Base-by-base conservation (phyloP, 768 basidiomycete species). In the Tremella mesenterica region DNA sequence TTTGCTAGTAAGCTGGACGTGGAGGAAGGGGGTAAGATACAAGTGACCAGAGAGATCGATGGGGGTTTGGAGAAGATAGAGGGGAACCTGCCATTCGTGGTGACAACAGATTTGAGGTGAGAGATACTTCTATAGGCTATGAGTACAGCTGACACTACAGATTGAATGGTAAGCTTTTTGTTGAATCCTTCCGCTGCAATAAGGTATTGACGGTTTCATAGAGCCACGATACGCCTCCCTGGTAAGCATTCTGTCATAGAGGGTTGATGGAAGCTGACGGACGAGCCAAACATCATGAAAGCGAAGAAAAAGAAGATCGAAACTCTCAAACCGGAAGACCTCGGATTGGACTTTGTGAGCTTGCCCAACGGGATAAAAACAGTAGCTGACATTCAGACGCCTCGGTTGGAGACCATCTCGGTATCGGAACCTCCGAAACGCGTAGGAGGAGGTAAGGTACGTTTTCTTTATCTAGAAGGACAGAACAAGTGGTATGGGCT, bases 291-390 rank as follows among this genome's bases (percentile, higher is more conserved):
- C 59, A 73, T 66, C 50, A 64, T 67, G 65, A 73, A 77, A 60
- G 95, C 95, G n/a, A 97, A 96, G 80, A 99, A 96, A 80, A 99
- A 99, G 77, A 84, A 86, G 13, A 75, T 96, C 38, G 84, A 92
- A 75, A 90, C 87, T 68, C 65, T 95, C 48, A 81, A 81, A 14
- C 78, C 89, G 1, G 77, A 78, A 21, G 89, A 91, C 61, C 82
- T 97, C 21, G 83, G 83, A 6, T 77, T 96, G 21, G 89, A 97
- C 75, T 80, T 88, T 50, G 71, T 73, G 52, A 59, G 71, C 63
- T 4, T 38, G 14, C 16, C 20, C 27, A 43, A n/a, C 50, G 21
- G 18, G 4, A 26, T 29, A 21, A 20, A 43, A 4, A 14, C 1
- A 10, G 8, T 43, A n/a, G 10, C 52, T 62, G 25, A 54, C 36